These are phyloP conservation scores for Salix udensis DNA, from an alignment of 345 rosid genomes.

Conservation along the genomic window DNA sequence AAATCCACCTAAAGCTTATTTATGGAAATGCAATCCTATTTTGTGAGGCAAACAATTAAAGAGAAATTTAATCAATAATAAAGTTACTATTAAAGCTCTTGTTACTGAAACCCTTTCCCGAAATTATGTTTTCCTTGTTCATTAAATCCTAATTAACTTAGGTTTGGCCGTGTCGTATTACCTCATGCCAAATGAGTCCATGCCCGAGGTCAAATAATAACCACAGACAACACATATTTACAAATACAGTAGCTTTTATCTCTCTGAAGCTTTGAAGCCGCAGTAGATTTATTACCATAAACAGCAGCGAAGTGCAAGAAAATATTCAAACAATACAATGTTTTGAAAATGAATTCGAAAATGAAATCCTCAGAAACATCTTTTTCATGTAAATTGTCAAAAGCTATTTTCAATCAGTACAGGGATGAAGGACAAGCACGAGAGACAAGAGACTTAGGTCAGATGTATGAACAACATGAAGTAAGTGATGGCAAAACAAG, in stretches of 20 bases:
- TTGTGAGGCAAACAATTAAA: too few relatives aligned
- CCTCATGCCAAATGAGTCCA: neutral
- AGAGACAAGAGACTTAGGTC: neutral
- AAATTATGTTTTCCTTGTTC: too few relatives aligned
- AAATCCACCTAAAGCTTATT: too few relatives aligned
- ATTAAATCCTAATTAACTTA: too few relatives aligned
- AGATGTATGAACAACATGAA: constrained; percentile 5
- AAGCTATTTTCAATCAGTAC: neutral
- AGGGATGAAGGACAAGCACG: neutral
- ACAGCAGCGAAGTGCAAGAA: neutral
- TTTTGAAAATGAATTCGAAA: neutral
- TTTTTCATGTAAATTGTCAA: neutral
- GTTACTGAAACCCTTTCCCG: too few relatives aligned
- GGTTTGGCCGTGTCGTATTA: too few relatives aligned
- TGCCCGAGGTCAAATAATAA: neutral
- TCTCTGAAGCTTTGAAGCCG: too few relatives aligned
- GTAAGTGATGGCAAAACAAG: constrained; percentile 7
- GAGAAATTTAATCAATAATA: too few relatives aligned
- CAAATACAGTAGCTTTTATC: too few relatives aligned
- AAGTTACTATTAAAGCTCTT: too few relatives aligned
- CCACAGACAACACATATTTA: neutral
- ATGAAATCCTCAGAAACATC: neutral
- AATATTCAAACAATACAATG: neutral
- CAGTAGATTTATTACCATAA: too few relatives aligned
- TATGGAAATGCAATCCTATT: too few relatives aligned